phyloP scores from a whole-genome alignment of 2,329 filamentous ascomycete species.

The Periglandula ipomoeae region DNA sequence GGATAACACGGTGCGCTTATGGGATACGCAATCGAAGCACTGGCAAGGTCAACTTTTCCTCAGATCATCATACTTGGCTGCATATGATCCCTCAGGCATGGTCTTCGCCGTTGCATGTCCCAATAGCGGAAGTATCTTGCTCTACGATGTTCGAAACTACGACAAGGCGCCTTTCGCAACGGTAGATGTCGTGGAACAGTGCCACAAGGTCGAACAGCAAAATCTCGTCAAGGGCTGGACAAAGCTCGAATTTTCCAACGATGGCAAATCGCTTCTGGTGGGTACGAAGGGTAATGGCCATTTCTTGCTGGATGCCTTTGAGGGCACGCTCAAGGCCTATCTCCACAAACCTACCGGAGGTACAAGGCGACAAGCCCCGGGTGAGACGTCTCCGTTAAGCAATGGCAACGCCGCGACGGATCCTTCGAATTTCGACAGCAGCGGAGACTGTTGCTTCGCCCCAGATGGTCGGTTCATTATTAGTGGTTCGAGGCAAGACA shows the following conservation, averaged over 20 bases:
- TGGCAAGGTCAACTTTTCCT: constrained; percentile 74
- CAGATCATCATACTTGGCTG: constrained; percentile 69
- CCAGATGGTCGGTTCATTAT: constrained; percentile 85
- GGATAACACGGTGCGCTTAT: constrained; percentile 85
- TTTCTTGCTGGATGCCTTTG: constrained; percentile 88
- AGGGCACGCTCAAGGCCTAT: constrained; percentile 69
- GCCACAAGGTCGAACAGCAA: constrained; percentile 39
- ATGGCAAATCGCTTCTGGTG: constrained; percentile 78
- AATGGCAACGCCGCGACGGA: constrained; percentile 23
- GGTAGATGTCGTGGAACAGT: constrained; percentile 65
- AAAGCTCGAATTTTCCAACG: constrained; percentile 90
- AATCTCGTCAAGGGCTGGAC: constrained; percentile 69
- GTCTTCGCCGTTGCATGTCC: constrained; percentile 88
- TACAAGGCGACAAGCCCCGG: constrained; percentile 42
- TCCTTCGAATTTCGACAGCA: constrained; percentile 39
- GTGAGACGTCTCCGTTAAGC: constrained; percentile 31
- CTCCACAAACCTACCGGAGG: constrained; percentile 50
- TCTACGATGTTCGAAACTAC: constrained; percentile 92
- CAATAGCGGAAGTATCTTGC: constrained; percentile 65
- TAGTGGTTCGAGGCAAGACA: constrained; percentile 64
- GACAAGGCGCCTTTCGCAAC: constrained; percentile 82
- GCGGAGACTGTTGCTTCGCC: constrained; percentile 78
- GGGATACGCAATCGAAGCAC: constrained; percentile 76
- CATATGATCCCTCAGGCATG: constrained; percentile 85
- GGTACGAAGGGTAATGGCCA: constrained; percentile 79